These are phyloP conservation scores for Kodamaea ohmeri DNA, from an alignment of 1,139 yeast genomes.

Conservation along the genomic window DNA sequence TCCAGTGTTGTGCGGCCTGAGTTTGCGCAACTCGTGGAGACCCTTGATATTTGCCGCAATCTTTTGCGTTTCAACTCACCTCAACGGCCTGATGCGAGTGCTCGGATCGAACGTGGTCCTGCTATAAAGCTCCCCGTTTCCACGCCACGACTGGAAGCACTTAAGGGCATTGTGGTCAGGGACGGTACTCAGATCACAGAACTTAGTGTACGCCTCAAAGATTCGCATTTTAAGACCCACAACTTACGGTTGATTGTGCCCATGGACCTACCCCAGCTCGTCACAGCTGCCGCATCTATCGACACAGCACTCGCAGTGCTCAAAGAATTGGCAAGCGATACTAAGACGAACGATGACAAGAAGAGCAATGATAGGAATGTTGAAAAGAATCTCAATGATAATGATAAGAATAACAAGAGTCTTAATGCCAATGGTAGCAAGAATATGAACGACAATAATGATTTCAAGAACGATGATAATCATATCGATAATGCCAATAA, in stretches of 20 bases:
- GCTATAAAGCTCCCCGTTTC: constrained; percentile 41
- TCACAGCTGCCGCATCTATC: constrained; percentile 32
- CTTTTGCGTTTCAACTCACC: constrained; percentile 40
- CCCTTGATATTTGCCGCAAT: constrained; percentile 39
- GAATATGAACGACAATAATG: too few relatives aligned
- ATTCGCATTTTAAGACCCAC: constrained; percentile 32
- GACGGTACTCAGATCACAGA: constrained; percentile 42
- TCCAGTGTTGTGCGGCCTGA: constrained; percentile 33
- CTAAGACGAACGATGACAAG: too few relatives aligned
- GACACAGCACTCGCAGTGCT: constrained; percentile 31
- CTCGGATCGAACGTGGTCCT: constrained; percentile 35
- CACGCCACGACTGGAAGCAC: constrained; percentile 36
- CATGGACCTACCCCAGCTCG: constrained; percentile 32
- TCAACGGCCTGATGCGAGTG: constrained; percentile 31
- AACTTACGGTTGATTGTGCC: constrained; percentile 30
- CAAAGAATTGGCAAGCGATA: constrained; percentile 20
- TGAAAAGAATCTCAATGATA: too few relatives aligned
- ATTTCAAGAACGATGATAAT: too few relatives aligned
- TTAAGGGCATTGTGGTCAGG: constrained; percentile 42
- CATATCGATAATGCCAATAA: too few relatives aligned
- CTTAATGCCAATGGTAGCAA: too few relatives aligned
- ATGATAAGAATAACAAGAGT: too few relatives aligned
- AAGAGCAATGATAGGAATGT: too few relatives aligned
- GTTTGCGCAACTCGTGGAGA: constrained; percentile 40
- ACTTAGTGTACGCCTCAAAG: constrained; percentile 27